Conservation (phyloP, 192 early-diverging fungal species). For the Podila minutissima region DNA sequence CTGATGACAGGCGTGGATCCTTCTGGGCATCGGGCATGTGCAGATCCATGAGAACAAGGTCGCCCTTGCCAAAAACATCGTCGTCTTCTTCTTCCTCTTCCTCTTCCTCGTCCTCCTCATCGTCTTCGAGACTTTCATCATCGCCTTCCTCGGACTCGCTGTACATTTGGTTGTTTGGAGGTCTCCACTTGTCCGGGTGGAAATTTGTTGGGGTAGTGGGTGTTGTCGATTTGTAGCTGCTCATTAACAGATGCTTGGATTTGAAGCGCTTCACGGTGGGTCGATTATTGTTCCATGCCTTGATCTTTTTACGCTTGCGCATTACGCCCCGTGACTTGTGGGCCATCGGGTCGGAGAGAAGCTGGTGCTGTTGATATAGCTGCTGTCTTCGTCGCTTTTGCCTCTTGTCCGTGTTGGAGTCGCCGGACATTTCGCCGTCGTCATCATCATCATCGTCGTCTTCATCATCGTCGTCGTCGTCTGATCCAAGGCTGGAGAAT, state of each 20-base stretch:
- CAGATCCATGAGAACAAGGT: conserved; percentile 47
- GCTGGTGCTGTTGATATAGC: conserved; percentile 41
- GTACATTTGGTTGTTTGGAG: conserved; percentile 41
- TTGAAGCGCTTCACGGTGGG: conserved; percentile 52
- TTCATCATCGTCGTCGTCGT: conserved; percentile 44
- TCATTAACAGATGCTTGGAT: conserved; percentile 41
- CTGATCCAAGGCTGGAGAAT: conserved; percentile 44
- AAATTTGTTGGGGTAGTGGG: conserved; percentile 25
- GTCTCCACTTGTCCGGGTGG: conserved; percentile 41
- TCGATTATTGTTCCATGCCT: conserved; percentile 35
- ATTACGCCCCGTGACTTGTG: conserved; percentile 40
- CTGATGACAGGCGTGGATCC: conserved; percentile 13
- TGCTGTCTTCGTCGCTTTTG: conserved; percentile 43
- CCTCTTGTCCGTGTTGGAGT: conserved; percentile 28
- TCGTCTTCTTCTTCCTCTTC: conserved; percentile 46
- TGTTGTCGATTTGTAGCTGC: conserved; percentile 42
- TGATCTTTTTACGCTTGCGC: conserved; percentile 47
- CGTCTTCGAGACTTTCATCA: conserved; percentile 22
- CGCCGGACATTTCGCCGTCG: conserved; percentile 42
- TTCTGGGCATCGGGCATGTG: conserved; percentile 48
- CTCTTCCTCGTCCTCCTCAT: conserved; percentile 12
- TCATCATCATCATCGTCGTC: conserved; percentile 40
- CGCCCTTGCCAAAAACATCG: conserved; percentile 49
- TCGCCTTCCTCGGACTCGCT: conserved; percentile 47
- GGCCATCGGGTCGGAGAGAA: conserved; percentile 34